Conservation (phyloP, 352 stramenopile genomes). For the Globisporangium middletonii region DNA sequence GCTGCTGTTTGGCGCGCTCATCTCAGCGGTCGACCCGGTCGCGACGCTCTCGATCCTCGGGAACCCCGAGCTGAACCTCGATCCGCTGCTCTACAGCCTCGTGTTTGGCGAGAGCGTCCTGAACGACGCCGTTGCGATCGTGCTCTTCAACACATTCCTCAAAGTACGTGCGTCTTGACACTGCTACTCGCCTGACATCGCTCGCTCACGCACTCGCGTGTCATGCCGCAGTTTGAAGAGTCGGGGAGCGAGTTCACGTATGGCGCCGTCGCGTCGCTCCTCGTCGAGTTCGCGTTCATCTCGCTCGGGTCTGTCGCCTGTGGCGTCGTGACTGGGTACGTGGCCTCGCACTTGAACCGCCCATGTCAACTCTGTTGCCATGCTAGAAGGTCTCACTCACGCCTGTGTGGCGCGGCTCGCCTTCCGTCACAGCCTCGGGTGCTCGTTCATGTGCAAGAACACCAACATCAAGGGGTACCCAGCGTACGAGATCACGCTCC, state of each 20-base stretch:
- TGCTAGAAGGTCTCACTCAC: too few relatives aligned
- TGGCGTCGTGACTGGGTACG: slow-evolving; percentile 65
- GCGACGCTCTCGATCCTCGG: slow-evolving; percentile 95
- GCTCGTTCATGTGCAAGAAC: slow-evolving; percentile 76
- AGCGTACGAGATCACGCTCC: slow-evolving; percentile 66
- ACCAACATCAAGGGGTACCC: slow-evolving; percentile 79
- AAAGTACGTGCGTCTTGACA: slow-evolving; percentile 54
- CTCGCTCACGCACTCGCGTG: not conserved
- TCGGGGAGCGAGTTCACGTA: slow-evolving; percentile 70
- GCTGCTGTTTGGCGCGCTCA: slow-evolving; percentile 94
- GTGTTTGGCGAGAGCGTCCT: slow-evolving; percentile 97
- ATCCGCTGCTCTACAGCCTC: slow-evolving; percentile 86
- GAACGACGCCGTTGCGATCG: slow-evolving; percentile 97
- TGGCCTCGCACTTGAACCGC: not conserved
- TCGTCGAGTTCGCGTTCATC: slow-evolving; percentile 76
- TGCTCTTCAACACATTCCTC: slow-evolving; percentile 96
- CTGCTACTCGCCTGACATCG: too few relatives aligned
- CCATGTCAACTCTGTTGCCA: too few relatives aligned
- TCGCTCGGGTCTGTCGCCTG: slow-evolving; percentile 74
- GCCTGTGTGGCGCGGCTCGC: not conserved
- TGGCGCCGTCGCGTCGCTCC: slow-evolving; percentile 43
- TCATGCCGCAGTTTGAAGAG: slow-evolving; percentile 50
- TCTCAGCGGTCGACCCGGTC: slow-evolving; percentile 95
- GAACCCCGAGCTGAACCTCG: slow-evolving; percentile 88
- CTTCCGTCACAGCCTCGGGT: slow-evolving; percentile 38